phyloP scores from a whole-genome alignment of 208 protist species.

The Trypanosoma rangeli region DNA sequence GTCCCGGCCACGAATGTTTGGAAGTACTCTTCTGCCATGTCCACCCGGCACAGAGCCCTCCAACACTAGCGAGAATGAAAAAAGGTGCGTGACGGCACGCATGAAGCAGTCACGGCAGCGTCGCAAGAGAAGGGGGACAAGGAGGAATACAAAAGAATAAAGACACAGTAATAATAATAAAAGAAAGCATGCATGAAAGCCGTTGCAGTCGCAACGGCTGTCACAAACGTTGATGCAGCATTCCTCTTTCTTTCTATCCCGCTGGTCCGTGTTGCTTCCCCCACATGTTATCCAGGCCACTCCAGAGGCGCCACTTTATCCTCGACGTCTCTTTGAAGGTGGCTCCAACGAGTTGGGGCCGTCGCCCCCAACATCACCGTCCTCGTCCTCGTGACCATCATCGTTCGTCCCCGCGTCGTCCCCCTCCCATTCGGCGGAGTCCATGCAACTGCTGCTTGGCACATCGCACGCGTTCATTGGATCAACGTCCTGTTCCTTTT shows the following conservation, averaged over 20 bases:
- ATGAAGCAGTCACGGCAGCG: neutral
- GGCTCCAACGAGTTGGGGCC: conserved; percentile 10
- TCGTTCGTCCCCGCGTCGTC: conserved; percentile 2
- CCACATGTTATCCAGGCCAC: neutral
- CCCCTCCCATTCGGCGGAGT: conserved; percentile 30
- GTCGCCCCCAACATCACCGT: no score
- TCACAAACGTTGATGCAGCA: no score
- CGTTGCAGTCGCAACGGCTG: neutral
- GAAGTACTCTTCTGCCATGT: conserved; percentile 24
- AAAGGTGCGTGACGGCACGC: conserved; percentile 5
- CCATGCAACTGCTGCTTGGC: conserved; percentile 15
- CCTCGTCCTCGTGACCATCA: no score
- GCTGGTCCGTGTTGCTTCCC: neutral
- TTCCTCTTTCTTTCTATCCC: conserved; percentile 2
- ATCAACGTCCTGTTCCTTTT: conserved; percentile 13
- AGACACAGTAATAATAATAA: conserved; percentile 23
- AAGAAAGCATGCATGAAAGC: conserved; percentile 23
- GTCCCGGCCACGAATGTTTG: conserved; percentile 62
- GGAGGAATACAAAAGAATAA: no score
- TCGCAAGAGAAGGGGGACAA: conserved; percentile 11
- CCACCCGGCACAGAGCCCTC: neutral
- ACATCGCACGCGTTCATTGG: conserved; percentile 11
- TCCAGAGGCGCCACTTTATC: neutral
- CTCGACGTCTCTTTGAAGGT: conserved; percentile 7
- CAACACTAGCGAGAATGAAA: conserved; percentile 16